Evolutionary conservation across 176 grass and related monocot genomes (phyloP).

Genomic region (Neostapfia colusana): DNA sequence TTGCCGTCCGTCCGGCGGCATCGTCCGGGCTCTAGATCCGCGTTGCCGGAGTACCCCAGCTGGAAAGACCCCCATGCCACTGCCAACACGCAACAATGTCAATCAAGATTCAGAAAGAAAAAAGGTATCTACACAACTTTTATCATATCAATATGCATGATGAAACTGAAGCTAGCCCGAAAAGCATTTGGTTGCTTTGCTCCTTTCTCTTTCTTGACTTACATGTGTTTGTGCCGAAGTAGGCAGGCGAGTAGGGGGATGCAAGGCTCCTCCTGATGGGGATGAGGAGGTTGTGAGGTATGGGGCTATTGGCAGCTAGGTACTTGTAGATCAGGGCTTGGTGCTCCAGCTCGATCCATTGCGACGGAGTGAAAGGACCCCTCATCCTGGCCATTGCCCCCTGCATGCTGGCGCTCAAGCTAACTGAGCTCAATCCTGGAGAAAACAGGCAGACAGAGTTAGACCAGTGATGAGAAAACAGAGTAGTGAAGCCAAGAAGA

Average conservation of each 20-base stretch:
- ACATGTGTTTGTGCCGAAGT: constrained; percentile 75
- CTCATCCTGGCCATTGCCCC: constrained; percentile 69
- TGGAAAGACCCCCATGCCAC: constrained; percentile 90
- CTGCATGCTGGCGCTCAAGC: constrained; percentile 68
- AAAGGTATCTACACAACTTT: constrained; percentile 26
- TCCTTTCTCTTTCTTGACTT: constrained; percentile 40
- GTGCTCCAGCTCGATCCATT: constrained; percentile 97
- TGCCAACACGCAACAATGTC: constrained; percentile 39
- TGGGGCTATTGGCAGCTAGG: constrained; percentile 71
- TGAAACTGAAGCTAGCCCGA: constrained; percentile 33
- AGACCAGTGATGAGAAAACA: constrained; percentile 36
- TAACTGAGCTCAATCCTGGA: constrained; percentile 53
- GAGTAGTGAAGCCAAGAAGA: constrained; percentile 36
- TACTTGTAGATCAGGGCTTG: constrained; percentile 97
- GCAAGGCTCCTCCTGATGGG: constrained; percentile 78
- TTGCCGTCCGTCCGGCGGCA: constrained; percentile 97
- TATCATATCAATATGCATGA: constrained; percentile 41
- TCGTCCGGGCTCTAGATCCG: constrained; percentile 87
- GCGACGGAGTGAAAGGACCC: constrained; percentile 87
- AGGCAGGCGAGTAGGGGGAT: constrained; percentile 63
- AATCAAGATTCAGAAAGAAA: constrained; percentile 49
- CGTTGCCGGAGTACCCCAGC: constrained; percentile 77
- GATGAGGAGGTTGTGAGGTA: constrained; percentile 71
- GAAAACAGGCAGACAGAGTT: background rate
- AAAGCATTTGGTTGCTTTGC: constrained; percentile 30